Percentiles rank a stretch among this genome's conserved stretches.
These are phyloP conservation scores for Curvularia hawaiiensis DNA, from an alignment of 2,329 filamentous ascomycete genomes.

Conservation along the genomic window DNA sequence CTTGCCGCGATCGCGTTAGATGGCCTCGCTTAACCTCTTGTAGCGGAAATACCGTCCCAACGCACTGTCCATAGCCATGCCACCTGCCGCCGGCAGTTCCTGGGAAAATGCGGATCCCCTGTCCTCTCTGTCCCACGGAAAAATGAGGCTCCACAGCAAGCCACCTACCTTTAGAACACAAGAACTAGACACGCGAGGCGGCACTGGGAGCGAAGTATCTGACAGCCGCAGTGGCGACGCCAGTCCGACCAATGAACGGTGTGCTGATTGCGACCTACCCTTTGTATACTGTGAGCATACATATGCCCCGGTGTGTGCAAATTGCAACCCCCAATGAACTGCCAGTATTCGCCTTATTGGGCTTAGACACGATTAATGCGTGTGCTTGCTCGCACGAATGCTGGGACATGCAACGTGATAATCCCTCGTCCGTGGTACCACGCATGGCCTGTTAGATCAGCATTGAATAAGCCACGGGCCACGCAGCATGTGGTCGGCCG, in stretches of 20 bases:
- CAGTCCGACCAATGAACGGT: not conserved
- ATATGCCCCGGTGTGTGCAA: constrained; percentile 3
- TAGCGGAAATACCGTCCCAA: constrained; percentile 15
- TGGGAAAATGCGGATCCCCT: constrained; percentile 14
- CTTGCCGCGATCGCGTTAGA: constrained; percentile 11
- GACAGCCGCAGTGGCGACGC: constrained; percentile 4
- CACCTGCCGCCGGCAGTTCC: constrained; percentile 5
- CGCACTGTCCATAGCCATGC: constrained; percentile 5
- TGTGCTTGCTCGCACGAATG: not conserved
- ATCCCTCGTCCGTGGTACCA: not conserved
- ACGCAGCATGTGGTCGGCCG: constrained; percentile 5
- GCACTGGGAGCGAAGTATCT: constrained; percentile 5
- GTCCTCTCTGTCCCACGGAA: constrained; percentile 14
- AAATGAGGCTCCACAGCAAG: not conserved
- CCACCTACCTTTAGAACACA: constrained; percentile 1
- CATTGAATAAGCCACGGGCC: constrained; percentile 4
- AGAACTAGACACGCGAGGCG: not conserved
- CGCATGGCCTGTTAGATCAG: constrained; percentile 5
- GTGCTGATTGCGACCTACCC: not conserved
- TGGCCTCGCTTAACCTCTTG: constrained; percentile 6
- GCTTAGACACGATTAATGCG: not conserved
- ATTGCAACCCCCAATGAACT: not conserved
- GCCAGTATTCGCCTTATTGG: not conserved
- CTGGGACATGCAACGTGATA: not conserved
- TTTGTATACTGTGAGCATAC: not conserved